Conservation (phyloP, 2,329 filamentous ascomycete species). For the Aspergillus latus region DNA sequence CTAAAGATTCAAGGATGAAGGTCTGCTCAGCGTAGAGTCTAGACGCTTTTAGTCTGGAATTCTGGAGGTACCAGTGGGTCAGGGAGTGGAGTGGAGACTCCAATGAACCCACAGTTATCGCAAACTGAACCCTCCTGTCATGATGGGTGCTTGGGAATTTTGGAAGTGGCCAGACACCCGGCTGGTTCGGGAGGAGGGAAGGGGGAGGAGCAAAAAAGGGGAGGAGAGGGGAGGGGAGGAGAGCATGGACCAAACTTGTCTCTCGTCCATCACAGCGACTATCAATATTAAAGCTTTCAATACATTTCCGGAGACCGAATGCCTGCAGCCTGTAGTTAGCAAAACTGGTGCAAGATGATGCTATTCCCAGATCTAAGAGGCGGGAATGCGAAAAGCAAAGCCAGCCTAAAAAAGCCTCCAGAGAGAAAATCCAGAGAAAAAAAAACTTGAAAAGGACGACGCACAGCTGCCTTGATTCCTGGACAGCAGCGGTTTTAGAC, state of each 20-base stretch:
- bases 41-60: conserved; percentile 1
- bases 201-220: background rate
- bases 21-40: background rate
- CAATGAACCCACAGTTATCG: conserved; percentile 11
- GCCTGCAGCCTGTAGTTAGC: background rate
- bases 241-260: conserved; percentile 3
- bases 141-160: conserved; percentile 4
- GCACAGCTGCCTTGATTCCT: conserved; percentile 14
- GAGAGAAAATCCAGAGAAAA: background rate
- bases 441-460: conserved; percentile 12
- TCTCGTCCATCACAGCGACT: conserved; percentile 1
- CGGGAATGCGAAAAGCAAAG: conserved; percentile 6
- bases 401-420: background rate
- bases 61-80: conserved; percentile 3
- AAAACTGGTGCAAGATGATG: conserved; percentile 3
- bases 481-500: conserved; percentile 1
- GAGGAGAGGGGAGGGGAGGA: background rate
- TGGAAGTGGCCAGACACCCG: background rate
- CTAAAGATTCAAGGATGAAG: background rate
- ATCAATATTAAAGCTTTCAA: background rate
- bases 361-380: conserved; percentile 8
- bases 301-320: background rate
- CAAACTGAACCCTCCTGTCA: conserved; percentile 10
- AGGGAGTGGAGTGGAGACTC: conserved; percentile 5
- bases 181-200: background rate